Base-by-base conservation (phyloP, 73 alveolate species). In the Paramecium pentaurelia region DNA sequence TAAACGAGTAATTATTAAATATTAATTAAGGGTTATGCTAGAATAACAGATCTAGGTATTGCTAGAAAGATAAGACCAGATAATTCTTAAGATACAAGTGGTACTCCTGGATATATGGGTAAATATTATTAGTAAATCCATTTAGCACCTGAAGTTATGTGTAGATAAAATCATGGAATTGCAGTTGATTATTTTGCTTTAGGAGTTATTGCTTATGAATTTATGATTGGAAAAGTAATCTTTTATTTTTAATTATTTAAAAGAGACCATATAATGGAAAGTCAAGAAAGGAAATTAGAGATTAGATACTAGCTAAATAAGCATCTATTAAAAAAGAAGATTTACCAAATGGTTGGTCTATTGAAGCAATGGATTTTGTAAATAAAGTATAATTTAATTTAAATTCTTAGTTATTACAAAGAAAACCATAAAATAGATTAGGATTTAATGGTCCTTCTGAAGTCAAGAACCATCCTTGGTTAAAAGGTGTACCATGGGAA, bases 191-290 rank as follows among this genome's bases (percentile, higher is more conserved):
- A 97, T 92, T 97, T 97, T 86, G 99, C 99, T 0, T 95, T 96
- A 36, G 99, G 99, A 12, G 99, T 97, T 3, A 96, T 97, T 92
- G 99, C 99, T 20, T 97, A 96, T 92, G 99, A 97, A 87, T 97
- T 97, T 93, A 97, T 97, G 99, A 94, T 93, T 45, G 99, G 99
- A 45, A 71, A 94, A 84, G 95, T 92, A 92, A 85, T 49, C 20
- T 20, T 4, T 47, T 12, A 14, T 34, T 71, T 6, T 27, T 68
- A 38, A 25, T 37, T 4, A 60, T 22, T 64, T n/a, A 14, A 12
- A 93, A 92, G 86, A 94, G 99, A 93, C 99, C 99, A 6, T 97
- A 97, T 92, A 80, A 93, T 49, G 99, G 99, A 1, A 96, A 93
- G 86, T 93, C 96, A 38, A 95, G 99, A 71, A 97, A 97, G 83